Conservation (phyloP, 495 filamentous ascomycete species). For the Aspergillus carlsbadensis region DNA sequence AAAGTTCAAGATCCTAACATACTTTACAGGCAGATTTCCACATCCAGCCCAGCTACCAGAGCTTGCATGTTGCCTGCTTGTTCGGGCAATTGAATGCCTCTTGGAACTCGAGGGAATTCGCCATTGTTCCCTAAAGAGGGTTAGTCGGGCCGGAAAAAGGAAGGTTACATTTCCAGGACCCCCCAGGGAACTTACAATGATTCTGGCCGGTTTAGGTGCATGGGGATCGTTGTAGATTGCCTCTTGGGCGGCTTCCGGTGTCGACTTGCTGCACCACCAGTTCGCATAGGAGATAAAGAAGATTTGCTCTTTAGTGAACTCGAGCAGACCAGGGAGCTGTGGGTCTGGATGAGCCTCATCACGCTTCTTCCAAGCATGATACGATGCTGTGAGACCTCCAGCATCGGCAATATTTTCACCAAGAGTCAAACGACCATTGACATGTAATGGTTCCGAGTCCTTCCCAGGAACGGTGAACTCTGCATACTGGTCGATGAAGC, state of each 20-base stretch:
- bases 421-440: constrained; percentile 66
- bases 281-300: constrained; percentile 69
- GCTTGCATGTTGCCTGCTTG: constrained; percentile 66
- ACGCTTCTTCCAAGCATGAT: constrained; percentile 64
- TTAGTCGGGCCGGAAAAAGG: constrained; percentile 17
- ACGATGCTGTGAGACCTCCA: constrained; percentile 65
- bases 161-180: too few relatives aligned
- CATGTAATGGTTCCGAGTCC: constrained; percentile 57
- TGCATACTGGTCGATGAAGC: constrained; percentile 70
- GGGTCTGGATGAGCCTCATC: constrained; percentile 52
- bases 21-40: neutral
- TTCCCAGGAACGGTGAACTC: constrained; percentile 58
- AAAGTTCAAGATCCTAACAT: neutral
- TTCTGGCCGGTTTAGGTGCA: constrained; percentile 59
- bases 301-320: constrained; percentile 68
- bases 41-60: constrained; percentile 51
- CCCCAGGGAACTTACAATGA: constrained; percentile 49
- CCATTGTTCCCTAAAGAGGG: constrained; percentile 52
- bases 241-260: constrained; percentile 54
- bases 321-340: constrained; percentile 61
- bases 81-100: constrained; percentile 64
- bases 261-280: constrained; percentile 67
- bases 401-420: constrained; percentile 80
- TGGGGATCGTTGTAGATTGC: constrained; percentile 64
- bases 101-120: constrained; percentile 66